These are phyloP conservation scores for Discostella pseudostelligera DNA, from an alignment of 108 stramenopile species.

Conservation along the genomic window DNA sequence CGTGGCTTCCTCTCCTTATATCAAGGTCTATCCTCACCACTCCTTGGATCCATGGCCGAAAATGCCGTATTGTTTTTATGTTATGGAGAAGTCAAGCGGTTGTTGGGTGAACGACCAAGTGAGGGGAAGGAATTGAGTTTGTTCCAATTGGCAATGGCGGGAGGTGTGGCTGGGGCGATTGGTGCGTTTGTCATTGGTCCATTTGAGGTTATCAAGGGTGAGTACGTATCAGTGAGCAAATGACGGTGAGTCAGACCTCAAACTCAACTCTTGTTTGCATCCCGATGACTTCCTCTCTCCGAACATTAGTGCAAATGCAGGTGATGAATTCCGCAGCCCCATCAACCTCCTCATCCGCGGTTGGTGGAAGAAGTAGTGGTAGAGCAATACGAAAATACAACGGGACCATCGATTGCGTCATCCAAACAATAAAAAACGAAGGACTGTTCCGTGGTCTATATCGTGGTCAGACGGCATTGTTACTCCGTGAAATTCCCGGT, in stretches of 20 bases:
- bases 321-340: slow-evolving; percentile 42
- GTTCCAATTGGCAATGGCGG: slow-evolving; percentile 39
- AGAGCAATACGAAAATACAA: slow-evolving; percentile 24
- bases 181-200: slow-evolving; percentile 44
- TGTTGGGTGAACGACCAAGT: slow-evolving; percentile 31
- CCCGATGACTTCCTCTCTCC: no score
- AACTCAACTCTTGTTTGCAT: not conserved
- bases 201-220: slow-evolving; percentile 48
- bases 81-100: slow-evolving; percentile 34
- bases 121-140: slow-evolving; percentile 37
- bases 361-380: not conserved
- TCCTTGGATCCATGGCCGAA: slow-evolving; percentile 56
- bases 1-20: slow-evolving; percentile 48
- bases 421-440: slow-evolving; percentile 48
- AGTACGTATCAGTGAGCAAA: not conserved
- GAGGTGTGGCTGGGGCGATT: slow-evolving; percentile 40
- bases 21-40: slow-evolving; percentile 45
- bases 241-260: slow-evolving; percentile 1
- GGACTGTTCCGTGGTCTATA: slow-evolving; percentile 45
- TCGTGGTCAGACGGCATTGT: slow-evolving; percentile 38
- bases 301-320: slow-evolving; percentile 42
- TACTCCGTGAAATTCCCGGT: slow-evolving; percentile 48
- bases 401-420: slow-evolving; percentile 46
- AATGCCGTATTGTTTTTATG: slow-evolving; percentile 49
- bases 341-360: not conserved